Evolutionary conservation across 2,329 filamentous ascomycete species (phyloP).

Genomic region (Pseudogymnoascus sp.): DNA sequence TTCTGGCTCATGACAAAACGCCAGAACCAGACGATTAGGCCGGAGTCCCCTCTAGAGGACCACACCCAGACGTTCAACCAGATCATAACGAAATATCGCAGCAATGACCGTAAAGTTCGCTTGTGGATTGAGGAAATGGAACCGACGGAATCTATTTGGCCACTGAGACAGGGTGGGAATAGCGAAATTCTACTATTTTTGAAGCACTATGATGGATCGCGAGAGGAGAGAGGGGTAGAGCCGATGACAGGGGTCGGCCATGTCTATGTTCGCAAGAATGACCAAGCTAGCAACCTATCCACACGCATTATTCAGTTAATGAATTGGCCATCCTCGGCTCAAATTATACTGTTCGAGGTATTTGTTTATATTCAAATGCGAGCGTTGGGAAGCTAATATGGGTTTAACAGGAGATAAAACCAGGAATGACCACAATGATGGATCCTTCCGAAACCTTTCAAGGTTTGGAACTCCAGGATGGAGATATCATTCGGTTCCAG

Average conservation of each 20-base stretch:
- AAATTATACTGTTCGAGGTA: slow-evolving; percentile 68
- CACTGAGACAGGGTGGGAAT: slow-evolving; percentile 47
- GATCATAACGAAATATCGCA: background rate
- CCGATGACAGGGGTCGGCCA: slow-evolving; percentile 69
- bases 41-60: slow-evolving; percentile 79
- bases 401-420: slow-evolving; percentile 74
- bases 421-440: slow-evolving; percentile 90
- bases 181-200: slow-evolving; percentile 76
- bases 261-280: slow-evolving; percentile 78
- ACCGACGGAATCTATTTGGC: slow-evolving; percentile 68
- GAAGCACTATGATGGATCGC: slow-evolving; percentile 78
- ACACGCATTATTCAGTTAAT: slow-evolving; percentile 72
- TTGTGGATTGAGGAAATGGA: slow-evolving; percentile 55
- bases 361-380: slow-evolving; percentile 15
- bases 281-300: slow-evolving; percentile 78
- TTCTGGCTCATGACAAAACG: slow-evolving; percentile 99
- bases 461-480: slow-evolving; percentile 89
- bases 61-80: slow-evolving; percentile 71
- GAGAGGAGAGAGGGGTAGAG: slow-evolving; percentile 61
- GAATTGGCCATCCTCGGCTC: slow-evolving; percentile 66
- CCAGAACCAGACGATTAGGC: slow-evolving; percentile 94
- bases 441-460: slow-evolving; percentile 85
- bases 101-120: slow-evolving; percentile 49
- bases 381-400: slow-evolving; percentile 16
- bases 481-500: slow-evolving; percentile 95